Percentiles rank a stretch among this genome's conserved stretches.
Evolutionary conservation across 257 asterid genomes (phyloP).

Genomic region (Plantago ovata): DNA sequence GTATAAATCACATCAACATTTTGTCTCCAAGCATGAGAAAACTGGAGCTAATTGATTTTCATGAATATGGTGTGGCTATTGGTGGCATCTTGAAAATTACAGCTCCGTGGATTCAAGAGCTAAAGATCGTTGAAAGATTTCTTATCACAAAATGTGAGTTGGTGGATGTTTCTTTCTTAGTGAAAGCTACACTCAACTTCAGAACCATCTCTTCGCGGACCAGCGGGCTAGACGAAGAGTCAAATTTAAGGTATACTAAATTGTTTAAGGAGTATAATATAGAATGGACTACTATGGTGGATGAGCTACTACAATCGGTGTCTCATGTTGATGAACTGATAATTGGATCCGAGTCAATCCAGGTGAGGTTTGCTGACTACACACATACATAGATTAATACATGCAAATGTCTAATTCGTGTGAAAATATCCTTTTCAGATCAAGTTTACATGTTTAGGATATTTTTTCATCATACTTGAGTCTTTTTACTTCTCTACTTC

Average conservation of each 20-base stretch:
- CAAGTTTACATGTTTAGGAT: too few relatives aligned
- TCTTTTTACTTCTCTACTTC: too few relatives aligned
- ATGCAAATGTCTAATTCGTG: too few relatives aligned
- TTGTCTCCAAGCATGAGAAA: not conserved
- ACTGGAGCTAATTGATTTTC: not conserved
- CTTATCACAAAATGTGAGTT: not conserved
- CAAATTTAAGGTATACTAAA: too few relatives aligned
- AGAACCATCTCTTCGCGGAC: not conserved
- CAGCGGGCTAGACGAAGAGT: too few relatives aligned
- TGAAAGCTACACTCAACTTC: not conserved
- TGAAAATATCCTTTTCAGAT: too few relatives aligned
- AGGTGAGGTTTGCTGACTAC: not conserved
- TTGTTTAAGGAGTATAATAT: too few relatives aligned
- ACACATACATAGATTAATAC: too few relatives aligned
- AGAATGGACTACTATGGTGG: too few relatives aligned
- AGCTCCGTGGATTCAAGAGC: not conserved
- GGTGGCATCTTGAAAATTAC: not conserved
- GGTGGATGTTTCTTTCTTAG: not conserved
- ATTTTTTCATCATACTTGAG: too few relatives aligned
- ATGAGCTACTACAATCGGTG: not conserved
- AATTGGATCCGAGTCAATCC: not conserved
- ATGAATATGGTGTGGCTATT: too few relatives aligned
- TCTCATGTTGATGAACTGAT: not conserved
- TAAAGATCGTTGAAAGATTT: not conserved
- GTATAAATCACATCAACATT: not conserved